These are phyloP conservation scores for Amanita fuliginea DNA, from an alignment of 768 basidiomycete genomes.

Conservation along the genomic window DNA sequence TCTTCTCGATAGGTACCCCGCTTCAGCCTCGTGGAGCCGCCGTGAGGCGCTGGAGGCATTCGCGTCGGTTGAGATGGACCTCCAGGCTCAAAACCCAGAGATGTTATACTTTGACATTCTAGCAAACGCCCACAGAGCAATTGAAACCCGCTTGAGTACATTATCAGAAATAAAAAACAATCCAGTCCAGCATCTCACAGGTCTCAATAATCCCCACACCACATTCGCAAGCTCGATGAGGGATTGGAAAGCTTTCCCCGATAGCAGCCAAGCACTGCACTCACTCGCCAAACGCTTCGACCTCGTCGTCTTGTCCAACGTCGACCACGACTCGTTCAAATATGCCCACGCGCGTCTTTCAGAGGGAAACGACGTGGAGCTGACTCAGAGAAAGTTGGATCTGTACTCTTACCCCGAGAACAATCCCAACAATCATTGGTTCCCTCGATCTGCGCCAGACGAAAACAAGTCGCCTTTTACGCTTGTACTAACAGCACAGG, in stretches of 20 bases:
- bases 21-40: constrained; percentile 32
- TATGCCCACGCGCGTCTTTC: constrained; percentile 48
- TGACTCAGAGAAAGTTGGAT: constrained; percentile 13
- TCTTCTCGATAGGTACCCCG: constrained; percentile 31
- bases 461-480: constrained; percentile 49
- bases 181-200: constrained; percentile 8
- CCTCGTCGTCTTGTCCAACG: constrained; percentile 67
- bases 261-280: constrained; percentile 49
- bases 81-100: constrained; percentile 46
- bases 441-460: constrained; percentile 25
- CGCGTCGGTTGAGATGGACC: constrained; percentile 37
- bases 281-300: constrained; percentile 52
- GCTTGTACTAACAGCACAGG: constrained; percentile 60
- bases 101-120: constrained; percentile 56
- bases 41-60: constrained; percentile 43
- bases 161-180: constrained; percentile 14
- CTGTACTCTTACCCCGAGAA: constrained; percentile 22
- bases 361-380: constrained; percentile 14
- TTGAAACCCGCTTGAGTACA: constrained; percentile 24
- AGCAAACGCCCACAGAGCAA: constrained; percentile 30
- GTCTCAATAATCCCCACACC: constrained; percentile 20
- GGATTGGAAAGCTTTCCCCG: constrained; percentile 57
- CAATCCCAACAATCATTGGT: constrained; percentile 28
- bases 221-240: constrained; percentile 50
- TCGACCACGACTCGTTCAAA: constrained; percentile 54